Evolutionary conservation across 768 basidiomycete genomes (phyloP).

Genomic region (Lactifluus piperatus): DNA sequence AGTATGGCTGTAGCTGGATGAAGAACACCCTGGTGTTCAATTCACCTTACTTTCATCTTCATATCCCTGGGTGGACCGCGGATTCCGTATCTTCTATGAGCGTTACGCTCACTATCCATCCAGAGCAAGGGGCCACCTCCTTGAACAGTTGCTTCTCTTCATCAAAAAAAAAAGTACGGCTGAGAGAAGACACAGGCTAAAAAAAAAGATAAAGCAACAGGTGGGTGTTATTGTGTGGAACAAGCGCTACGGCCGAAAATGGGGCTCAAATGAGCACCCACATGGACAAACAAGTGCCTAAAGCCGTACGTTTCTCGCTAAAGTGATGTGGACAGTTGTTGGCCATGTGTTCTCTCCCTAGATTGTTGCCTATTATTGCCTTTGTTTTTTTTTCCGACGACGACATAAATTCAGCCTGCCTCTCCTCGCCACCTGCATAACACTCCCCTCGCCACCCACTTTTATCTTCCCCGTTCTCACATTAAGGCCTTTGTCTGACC

Average conservation of each 20-base stretch:
- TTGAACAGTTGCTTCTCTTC: not conserved
- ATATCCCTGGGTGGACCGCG: not conserved
- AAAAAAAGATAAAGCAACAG: not conserved
- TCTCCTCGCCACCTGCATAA: not conserved
- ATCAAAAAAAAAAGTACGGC: not conserved
- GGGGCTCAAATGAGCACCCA: slow-evolving; percentile 30
- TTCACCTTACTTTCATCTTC: not conserved
- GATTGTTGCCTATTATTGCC: not conserved
- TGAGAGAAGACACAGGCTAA: not conserved
- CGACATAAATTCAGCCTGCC: not conserved
- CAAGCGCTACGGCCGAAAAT: slow-evolving; percentile 22
- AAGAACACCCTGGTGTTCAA: not conserved
- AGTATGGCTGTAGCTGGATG: not conserved
- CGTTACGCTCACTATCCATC: no score
- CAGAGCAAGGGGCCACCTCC: not conserved
- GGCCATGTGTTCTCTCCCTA: slow-evolving; percentile 12
- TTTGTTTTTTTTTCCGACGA: not conserved
- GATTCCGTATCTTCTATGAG: not conserved
- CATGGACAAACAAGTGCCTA: slow-evolving; percentile 40
- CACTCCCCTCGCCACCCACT: not conserved
- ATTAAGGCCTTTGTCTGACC: not conserved
- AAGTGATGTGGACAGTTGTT: slow-evolving; percentile 1
- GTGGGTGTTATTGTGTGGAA: not conserved
- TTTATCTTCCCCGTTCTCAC: not conserved
- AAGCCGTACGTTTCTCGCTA: slow-evolving; percentile 22